Evolutionary conservation across 768 basidiomycete species (phyloP).

Genomic region (Coprinellus aureogranulatus): DNA sequence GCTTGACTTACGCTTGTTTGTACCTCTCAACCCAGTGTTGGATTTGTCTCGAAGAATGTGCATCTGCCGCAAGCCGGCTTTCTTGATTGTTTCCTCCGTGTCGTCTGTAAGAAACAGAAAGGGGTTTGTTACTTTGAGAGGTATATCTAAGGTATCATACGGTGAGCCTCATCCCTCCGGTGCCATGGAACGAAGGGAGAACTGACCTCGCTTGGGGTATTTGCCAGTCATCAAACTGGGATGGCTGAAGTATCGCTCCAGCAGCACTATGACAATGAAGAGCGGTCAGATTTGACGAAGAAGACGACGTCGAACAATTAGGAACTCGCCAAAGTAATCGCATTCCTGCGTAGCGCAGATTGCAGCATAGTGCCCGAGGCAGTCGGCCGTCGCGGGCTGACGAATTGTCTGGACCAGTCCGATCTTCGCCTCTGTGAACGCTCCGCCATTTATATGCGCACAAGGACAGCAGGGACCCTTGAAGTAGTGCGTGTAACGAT

Average conservation of each 20-base stretch:
- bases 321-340: constrained; percentile 4
- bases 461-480: background rate
- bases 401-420: background rate
- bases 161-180: no score
- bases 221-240: background rate
- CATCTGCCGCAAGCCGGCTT: background rate
- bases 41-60: background rate
- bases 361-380: background rate
- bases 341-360: background rate
- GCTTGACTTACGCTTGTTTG: background rate
- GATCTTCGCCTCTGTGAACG: background rate
- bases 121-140: background rate
- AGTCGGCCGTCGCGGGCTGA: background rate
- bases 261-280: no score
- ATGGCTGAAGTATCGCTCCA: background rate
- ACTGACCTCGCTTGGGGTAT: background rate
- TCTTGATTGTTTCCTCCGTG: background rate
- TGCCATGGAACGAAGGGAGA: background rate
- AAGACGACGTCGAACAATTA: background rate
- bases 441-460: background rate
- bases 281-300: background rate
- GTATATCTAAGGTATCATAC: background rate
- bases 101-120: background rate
- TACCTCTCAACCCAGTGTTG: background rate
- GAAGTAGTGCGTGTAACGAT: background rate